Evolutionary conservation across 1,284 basidiomycete genomes (phyloP).

Genomic region (Exobasidium rhododendri): DNA sequence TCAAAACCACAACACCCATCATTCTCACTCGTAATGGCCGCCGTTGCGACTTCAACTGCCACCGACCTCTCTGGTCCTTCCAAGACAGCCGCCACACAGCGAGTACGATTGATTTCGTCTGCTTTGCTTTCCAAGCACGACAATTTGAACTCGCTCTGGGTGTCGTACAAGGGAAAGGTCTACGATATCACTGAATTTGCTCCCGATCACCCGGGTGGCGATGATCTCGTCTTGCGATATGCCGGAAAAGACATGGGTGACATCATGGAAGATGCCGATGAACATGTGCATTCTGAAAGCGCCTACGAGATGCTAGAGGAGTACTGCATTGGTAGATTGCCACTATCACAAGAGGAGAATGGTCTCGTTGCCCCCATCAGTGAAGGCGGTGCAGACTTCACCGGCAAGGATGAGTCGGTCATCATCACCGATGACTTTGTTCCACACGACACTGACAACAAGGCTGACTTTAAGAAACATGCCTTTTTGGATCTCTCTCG

Average conservation of each 20-base stretch:
- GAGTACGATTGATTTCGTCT: conserved; percentile 30
- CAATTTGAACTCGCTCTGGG: conserved; percentile 64
- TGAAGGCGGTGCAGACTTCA: conserved; percentile 34
- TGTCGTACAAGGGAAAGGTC: conserved; percentile 57
- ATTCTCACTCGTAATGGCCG: not conserved
- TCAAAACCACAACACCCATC: too few species aligned
- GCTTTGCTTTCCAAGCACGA: conserved; percentile 56
- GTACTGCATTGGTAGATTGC: conserved; percentile 56
- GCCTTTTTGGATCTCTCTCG: conserved; percentile 87
- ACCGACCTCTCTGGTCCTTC: conserved; percentile 1
- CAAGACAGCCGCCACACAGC: conserved; percentile 9
- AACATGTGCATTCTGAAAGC: conserved; percentile 87
- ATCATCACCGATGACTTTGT: conserved; percentile 62
- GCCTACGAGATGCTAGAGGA: conserved; percentile 91
- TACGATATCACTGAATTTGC: conserved; percentile 60
- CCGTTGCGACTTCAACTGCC: conserved; percentile 1
- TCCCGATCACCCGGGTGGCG: conserved; percentile 59
- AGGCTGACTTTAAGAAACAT: conserved; percentile 66
- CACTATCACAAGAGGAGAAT: conserved; percentile 29
- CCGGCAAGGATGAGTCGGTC: conserved; percentile 57
- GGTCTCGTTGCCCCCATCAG: conserved; percentile 19
- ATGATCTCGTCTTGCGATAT: conserved; percentile 62
- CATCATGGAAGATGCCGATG: conserved; percentile 76
- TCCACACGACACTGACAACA: conserved; percentile 44
- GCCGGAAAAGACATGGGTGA: conserved; percentile 79